A percentile compares a stretch with the other conserved stretches of the same genome.
These are phyloP conservation scores for Stramenopiles sp. DNA, from an alignment of 352 stramenopile species.

Conservation along the genomic window DNA sequence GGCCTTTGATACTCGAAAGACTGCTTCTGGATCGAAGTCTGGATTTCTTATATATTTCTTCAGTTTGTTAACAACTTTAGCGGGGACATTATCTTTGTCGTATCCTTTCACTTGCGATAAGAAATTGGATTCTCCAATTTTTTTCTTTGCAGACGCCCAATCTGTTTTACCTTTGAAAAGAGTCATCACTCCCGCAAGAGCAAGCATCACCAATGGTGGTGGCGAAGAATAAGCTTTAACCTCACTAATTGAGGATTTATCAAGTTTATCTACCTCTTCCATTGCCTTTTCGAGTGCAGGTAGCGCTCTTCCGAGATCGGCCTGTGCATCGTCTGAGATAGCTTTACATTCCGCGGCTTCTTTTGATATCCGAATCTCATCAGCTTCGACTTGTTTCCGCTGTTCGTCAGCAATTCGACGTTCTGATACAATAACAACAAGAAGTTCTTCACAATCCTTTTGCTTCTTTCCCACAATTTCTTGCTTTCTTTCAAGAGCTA, in stretches of 20 bases:
- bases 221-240: constrained; percentile 73
- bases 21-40: constrained; percentile 44
- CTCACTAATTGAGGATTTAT: constrained; percentile 67
- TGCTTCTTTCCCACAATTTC: constrained; percentile 65
- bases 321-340: constrained; percentile 60
- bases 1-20: constrained; percentile 23
- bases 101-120: constrained; percentile 65
- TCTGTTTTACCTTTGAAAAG: constrained; percentile 59
- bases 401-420: constrained; percentile 62
- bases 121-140: constrained; percentile 64
- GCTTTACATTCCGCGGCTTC: constrained; percentile 59
- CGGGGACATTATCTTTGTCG: constrained; percentile 71
- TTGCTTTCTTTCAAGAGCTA: constrained; percentile 66
- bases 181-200: constrained; percentile 75
- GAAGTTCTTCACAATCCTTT: constrained; percentile 64
- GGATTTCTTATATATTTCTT: constrained; percentile 56
- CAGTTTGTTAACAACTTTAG: constrained; percentile 55
- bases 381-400: constrained; percentile 53
- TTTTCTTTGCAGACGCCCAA: constrained; percentile 57
- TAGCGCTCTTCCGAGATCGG: constrained; percentile 59
- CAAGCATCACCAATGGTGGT: constrained; percentile 46
- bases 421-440: constrained; percentile 65
- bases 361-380: constrained; percentile 46
- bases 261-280: constrained; percentile 60
- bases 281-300: constrained; percentile 58